Evolutionary conservation across 1,284 basidiomycete species (phyloP), one percentile per base, ranked within the genome.

Genomic region (Melampsora larici-populina): DNA sequence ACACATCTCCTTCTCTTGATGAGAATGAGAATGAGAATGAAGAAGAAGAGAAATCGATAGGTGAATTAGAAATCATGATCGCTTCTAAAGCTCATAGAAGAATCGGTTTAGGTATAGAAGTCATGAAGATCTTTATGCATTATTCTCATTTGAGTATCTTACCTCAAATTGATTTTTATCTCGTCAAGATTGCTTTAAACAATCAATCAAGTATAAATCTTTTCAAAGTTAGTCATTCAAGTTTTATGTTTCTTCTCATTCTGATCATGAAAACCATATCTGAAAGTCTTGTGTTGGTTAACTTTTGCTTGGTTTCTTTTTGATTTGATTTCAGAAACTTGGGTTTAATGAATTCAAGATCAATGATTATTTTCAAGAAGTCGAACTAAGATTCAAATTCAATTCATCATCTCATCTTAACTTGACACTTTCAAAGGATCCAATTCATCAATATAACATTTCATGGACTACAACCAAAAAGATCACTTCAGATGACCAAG

Each of bases 21-120:
- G n/a, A n/a, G n/a, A n/a, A n/a, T n/a, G n/a, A n/a, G n/a, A n/a
- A n/a, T n/a, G n/a, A n/a, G n/a, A n/a, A 85, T 84, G 4, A 81
- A 81, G 79, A 79, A 7, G 82, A 81, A 8, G 79, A 81, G 13
- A 84, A 85, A 21, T 81, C 81, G 2, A 83, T 85, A 70, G 87
- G 89, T 26, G 92, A 94, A 81, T 85, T 87, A 77, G 88, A 89
- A 82, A 89, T 95, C 79, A 96, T 95, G 93, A 90, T 96, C 80
- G 91, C 92, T 70, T 89, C 90, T 88, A 36, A 76, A 77, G 69
- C 21, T 3, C 36, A 79, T 75, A 86, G 79, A 69, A 71, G 21
- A 36, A n/a, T 24, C 55, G 49, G 51, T 24, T 62, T 29, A 15
- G 48, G 65, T 33, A 24, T 58, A 55, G 65, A 78, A 63, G 51